Evolutionary conservation across 106 monocot genomes (phyloP).

Genomic region (Allium sativum): DNA sequence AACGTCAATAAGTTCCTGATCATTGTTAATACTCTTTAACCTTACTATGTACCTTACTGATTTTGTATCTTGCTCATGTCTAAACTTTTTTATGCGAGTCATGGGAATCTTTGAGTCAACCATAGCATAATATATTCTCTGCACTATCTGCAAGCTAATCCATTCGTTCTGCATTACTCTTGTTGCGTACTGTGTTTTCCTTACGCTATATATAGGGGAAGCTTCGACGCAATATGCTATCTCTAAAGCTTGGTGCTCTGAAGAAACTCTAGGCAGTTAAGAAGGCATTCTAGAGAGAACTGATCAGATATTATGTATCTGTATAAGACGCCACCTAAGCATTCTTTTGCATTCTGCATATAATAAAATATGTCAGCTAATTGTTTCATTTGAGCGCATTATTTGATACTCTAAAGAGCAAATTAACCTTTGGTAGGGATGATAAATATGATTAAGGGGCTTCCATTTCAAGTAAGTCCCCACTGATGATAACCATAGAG

Average conservation of each 20-base stretch:
- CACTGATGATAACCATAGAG: constrained; percentile 81
- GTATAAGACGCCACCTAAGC: constrained; percentile 66
- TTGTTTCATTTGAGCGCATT: background rate
- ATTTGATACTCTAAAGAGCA: background rate
- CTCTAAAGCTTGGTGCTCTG: constrained; percentile 83
- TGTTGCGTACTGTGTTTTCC: constrained; percentile 20
- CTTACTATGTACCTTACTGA: constrained; percentile 52
- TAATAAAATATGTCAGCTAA: background rate
- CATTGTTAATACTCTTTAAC: background rate
- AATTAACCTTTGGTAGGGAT: constrained; percentile 68
- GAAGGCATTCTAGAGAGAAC: constrained; percentile 74
- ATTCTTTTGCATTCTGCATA: constrained; percentile 59
- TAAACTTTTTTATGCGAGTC: constrained; percentile 69
- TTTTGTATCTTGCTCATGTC: constrained; percentile 94
- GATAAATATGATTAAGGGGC: constrained; percentile 59
- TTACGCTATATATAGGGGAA: constrained; percentile 63
- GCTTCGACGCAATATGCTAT: constrained; percentile 86
- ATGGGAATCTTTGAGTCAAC: constrained; percentile 85
- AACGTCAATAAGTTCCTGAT: background rate
- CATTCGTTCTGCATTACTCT: constrained; percentile 35
- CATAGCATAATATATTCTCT: constrained; percentile 65
- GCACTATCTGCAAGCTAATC: constrained; percentile 81
- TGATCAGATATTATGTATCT: constrained; percentile 75
- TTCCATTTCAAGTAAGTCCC: constrained; percentile 77
- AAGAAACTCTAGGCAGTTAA: constrained; percentile 79